Conservation (phyloP, 768 basidiomycete species). For the Suillus cothurnatus region DNA sequence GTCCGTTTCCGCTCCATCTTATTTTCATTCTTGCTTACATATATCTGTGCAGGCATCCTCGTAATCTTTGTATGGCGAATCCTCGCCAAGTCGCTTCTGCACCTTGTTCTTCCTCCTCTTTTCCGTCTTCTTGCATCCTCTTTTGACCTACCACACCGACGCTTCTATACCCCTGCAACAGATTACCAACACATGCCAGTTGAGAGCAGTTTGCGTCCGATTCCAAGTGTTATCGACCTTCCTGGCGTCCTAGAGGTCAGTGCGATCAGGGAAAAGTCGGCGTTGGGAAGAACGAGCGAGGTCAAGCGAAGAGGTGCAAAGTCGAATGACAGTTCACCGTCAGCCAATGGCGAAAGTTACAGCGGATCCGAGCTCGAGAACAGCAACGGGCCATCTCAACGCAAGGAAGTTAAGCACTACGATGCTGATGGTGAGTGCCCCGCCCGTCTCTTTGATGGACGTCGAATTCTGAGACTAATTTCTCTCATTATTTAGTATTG, state of each 20-base stretch:
- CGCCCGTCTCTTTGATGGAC: constrained; percentile 7
- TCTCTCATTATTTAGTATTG: constrained; percentile 51
- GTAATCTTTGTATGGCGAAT: constrained; percentile 89
- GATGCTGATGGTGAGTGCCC: constrained; percentile 78
- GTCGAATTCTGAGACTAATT: constrained; percentile 7
- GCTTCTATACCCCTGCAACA: constrained; percentile 91
- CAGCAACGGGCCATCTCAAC: constrained; percentile 16
- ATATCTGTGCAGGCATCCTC: constrained; percentile 55
- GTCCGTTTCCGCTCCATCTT: constrained; percentile 28
- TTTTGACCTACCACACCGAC: constrained; percentile 75
- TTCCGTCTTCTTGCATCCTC: constrained; percentile 75
- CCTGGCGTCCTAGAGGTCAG: constrained; percentile 45
- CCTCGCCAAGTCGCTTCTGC: constrained; percentile 75
- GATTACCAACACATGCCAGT: constrained; percentile 76
- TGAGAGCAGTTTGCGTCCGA: constrained; percentile 61
- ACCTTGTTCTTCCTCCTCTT: constrained; percentile 76
- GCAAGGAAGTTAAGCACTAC: constrained; percentile 61
- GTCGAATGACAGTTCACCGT: constrained; percentile 16
- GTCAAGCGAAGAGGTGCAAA: constrained; percentile 28
- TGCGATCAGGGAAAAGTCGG: constrained; percentile 46
- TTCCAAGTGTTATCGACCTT: constrained; percentile 88
- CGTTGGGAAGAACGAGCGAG: constrained; percentile 35
- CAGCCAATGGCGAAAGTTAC: constrained; percentile 17
- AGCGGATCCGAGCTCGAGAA: constrained; percentile 35
- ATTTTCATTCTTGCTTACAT: neutral